These are phyloP conservation scores for Poteriospumella lacustris DNA, from an alignment of 108 stramenopile genomes.

Conservation along the genomic window DNA sequence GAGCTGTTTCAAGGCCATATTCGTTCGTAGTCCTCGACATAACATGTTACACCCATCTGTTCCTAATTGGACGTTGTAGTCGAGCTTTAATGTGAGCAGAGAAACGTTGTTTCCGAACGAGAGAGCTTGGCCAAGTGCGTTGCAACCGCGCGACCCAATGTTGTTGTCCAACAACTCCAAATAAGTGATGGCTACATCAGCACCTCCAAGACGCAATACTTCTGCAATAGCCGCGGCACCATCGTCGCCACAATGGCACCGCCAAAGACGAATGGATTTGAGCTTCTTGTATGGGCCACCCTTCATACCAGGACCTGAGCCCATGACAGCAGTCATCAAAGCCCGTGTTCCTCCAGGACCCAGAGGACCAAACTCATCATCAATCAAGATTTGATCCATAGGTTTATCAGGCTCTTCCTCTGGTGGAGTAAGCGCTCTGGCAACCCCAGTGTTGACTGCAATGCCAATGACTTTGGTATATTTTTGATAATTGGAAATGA, in stretches of 20 bases:
- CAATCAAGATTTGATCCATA: slow-evolving; percentile 43
- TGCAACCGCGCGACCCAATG: slow-evolving; percentile 47
- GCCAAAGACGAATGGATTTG: slow-evolving; percentile 51
- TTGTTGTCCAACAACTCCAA: slow-evolving; percentile 53
- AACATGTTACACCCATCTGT: slow-evolving; percentile 49
- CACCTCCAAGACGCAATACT: slow-evolving; percentile 49
- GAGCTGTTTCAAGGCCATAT: slow-evolving; percentile 53
- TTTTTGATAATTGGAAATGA: slow-evolving; percentile 45
- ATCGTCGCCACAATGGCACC: slow-evolving; percentile 49
- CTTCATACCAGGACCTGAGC: slow-evolving; percentile 45
- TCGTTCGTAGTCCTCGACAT: slow-evolving; percentile 59
- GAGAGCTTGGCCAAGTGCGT: slow-evolving; percentile 50
- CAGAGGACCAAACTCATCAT: slow-evolving; percentile 30
- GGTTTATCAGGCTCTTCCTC: slow-evolving; percentile 43
- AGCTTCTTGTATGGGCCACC: slow-evolving; percentile 46
- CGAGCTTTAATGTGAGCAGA: slow-evolving; percentile 48
- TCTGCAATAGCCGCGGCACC: slow-evolving; percentile 52
- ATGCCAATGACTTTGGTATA: slow-evolving; percentile 50
- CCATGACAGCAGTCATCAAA: slow-evolving; percentile 49
- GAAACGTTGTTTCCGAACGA: slow-evolving; percentile 46
- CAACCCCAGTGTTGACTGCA: slow-evolving; percentile 36
- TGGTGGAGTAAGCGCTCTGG: slow-evolving; percentile 34
- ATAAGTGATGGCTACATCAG: slow-evolving; percentile 51
- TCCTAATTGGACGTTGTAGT: slow-evolving; percentile 53
- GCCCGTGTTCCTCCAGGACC: slow-evolving; percentile 56